Percentiles rank a stretch among this genome's conserved stretches.
phyloP scores from a whole-genome alignment of 805 yeast species.

The Yamadazyma takamatsuzukensis region DNA sequence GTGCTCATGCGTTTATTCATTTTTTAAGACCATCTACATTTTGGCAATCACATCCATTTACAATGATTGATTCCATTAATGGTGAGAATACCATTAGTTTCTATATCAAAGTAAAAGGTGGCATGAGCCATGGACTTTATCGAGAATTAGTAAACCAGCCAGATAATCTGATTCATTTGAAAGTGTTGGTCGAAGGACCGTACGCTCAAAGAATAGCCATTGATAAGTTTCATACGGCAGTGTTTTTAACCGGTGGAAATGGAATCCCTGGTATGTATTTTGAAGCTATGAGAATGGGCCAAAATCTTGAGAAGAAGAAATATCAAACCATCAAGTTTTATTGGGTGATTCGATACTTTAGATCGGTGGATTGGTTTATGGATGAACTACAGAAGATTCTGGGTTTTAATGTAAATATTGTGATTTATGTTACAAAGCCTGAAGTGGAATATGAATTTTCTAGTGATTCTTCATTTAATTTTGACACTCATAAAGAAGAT shows the following conservation, averaged over 20 bases:
- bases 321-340: slow-evolving; percentile 33
- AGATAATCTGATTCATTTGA: slow-evolving; percentile 15
- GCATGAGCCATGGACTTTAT: slow-evolving; percentile 39
- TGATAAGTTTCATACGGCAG: slow-evolving; percentile 46
- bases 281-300: slow-evolving; percentile 17
- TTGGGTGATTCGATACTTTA: slow-evolving; percentile 59
- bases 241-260: slow-evolving; percentile 67
- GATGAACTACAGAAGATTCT: slow-evolving; percentile 31
- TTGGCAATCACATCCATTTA: slow-evolving; percentile 42
- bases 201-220: slow-evolving; percentile 54
- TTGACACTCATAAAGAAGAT: no score
- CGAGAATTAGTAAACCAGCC: slow-evolving; percentile 18
- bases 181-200: slow-evolving; percentile 51
- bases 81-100: slow-evolving; percentile 17
- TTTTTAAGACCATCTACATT: slow-evolving; percentile 28
- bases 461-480: no score
- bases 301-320: neutral
- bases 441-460: no score
- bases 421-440: slow-evolving; percentile 18
- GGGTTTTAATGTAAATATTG: slow-evolving; percentile 19
- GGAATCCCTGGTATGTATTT: slow-evolving; percentile 60
- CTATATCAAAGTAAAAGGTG: slow-evolving; percentile 43
- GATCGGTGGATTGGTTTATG: slow-evolving; percentile 45
- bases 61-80: slow-evolving; percentile 22
- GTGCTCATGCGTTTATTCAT: slow-evolving; percentile 37